Evolutionary conservation across 257 asterid genomes (phyloP).

Genomic region (Fraxinus quadrangulata): DNA sequence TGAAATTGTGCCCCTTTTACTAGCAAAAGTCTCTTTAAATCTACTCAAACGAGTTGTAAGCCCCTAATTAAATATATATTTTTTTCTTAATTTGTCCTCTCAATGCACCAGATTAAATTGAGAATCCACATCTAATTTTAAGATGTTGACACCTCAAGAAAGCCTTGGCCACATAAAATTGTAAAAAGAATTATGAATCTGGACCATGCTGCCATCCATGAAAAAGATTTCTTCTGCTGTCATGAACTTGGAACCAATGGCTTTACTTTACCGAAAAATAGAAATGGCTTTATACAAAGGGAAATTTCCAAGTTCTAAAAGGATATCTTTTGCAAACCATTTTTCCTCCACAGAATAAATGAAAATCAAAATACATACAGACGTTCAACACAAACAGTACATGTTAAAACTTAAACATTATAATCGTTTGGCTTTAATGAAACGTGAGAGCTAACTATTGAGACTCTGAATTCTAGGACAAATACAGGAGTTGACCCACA

Average conservation of each 20-base stretch:
- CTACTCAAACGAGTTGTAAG: background rate
- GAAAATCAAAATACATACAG: background rate
- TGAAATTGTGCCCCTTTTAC: background rate
- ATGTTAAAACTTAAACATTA: no score
- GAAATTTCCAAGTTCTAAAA: conserved; percentile 18
- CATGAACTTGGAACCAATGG: conserved; percentile 30
- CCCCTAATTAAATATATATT: background rate
- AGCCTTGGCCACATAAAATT: background rate
- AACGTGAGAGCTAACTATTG: background rate
- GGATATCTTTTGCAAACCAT: conserved; percentile 23
- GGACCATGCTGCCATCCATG: background rate
- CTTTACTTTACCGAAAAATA: conserved; percentile 30
- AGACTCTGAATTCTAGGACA: background rate
- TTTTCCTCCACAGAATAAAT: background rate
- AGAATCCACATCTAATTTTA: background rate
- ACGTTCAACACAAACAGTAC: background rate
- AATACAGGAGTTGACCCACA: no score
- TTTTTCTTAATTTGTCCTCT: background rate
- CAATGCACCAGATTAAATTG: background rate
- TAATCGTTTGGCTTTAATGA: background rate
- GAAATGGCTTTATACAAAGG: conserved; percentile 22
- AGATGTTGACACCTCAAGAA: background rate
- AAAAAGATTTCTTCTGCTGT: background rate
- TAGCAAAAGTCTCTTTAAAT: background rate
- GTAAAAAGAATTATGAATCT: background rate